These are phyloP conservation scores for Phytopythium cucurbitacearum DNA, from an alignment of 352 stramenopile species.

Conservation along the genomic window DNA sequence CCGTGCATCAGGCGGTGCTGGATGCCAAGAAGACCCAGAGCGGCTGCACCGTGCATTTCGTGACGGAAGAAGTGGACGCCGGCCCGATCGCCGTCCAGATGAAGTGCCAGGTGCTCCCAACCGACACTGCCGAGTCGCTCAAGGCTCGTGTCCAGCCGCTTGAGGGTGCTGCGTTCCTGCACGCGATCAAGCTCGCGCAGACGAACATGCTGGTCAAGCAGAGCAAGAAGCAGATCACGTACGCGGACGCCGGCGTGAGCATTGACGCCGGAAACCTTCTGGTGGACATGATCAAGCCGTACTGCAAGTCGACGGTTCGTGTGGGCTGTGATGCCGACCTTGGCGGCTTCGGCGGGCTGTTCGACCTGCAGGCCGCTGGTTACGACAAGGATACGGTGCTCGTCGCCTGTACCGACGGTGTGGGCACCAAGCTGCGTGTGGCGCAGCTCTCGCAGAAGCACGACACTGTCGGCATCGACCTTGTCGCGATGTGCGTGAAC, in stretches of 20 bases:
- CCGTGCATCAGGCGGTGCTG: conserved; percentile 98
- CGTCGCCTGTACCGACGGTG: conserved; percentile 97
- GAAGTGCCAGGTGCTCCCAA: conserved; percentile 85
- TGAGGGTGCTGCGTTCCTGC: conserved; percentile 93
- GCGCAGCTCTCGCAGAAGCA: conserved; percentile 89
- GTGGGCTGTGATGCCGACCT: conserved; percentile 95
- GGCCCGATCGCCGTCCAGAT: conserved; percentile 98
- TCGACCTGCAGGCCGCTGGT: conserved; percentile 96
- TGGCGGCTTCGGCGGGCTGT: conserved; percentile 97
- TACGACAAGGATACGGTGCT: conserved; percentile 97
- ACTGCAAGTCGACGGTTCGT: conserved; percentile 95
- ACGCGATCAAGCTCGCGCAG: conserved; percentile 79
- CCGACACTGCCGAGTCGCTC: conserved; percentile 93
- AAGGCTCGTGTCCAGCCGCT: conserved; percentile 97
- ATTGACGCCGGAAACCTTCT: conserved; percentile 97
- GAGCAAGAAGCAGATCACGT: conserved; percentile 91
- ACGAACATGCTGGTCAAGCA: conserved; percentile 52
- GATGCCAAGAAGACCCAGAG: conserved; percentile 94
- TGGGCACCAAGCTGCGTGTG: conserved; percentile 97
- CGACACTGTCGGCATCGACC: conserved; percentile 96
- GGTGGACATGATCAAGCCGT: conserved; percentile 97
- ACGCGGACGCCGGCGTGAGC: conserved; percentile 96
- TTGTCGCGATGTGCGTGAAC: conserved; percentile 99
- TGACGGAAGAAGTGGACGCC: conserved; percentile 97
- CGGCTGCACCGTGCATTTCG: conserved; percentile 98